Percentiles rank a stretch among this genome's conserved stretches.
Evolutionary conservation across 202 grass and related monocot species (phyloP).

Genomic region (Digitaria exilis): DNA sequence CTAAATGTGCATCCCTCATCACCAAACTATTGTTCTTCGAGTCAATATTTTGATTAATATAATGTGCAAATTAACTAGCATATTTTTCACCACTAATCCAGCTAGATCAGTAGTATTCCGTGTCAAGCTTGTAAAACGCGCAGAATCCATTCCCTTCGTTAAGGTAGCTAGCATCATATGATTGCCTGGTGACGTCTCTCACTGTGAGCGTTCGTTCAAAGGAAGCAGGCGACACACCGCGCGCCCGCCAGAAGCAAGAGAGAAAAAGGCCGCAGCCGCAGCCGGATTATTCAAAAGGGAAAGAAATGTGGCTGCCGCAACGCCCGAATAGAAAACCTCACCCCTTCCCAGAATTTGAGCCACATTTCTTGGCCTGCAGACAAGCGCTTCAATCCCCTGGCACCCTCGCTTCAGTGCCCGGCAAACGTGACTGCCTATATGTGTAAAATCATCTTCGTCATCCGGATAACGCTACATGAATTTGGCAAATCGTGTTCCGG

Average conservation of each 20-base stretch:
- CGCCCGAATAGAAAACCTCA: constrained; percentile 11
- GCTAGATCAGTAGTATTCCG: too few relatives aligned
- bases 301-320: not conserved
- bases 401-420: constrained; percentile 20
- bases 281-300: not conserved
- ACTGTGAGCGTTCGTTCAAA: not conserved
- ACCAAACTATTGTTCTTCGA: too few relatives aligned
- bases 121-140: not conserved
- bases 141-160: not conserved
- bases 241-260: not conserved
- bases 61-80: too few relatives aligned
- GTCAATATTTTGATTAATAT: too few relatives aligned
- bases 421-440: not conserved
- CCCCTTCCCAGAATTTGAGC: constrained; percentile 35
- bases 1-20: too few relatives aligned
- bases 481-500: not conserved
- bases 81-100: too few relatives aligned
- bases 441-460: not conserved
- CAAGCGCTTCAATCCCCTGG: constrained; percentile 33
- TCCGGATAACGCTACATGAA: not conserved
- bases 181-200: not conserved
- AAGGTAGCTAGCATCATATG: not conserved
- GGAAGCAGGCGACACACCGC: not conserved
- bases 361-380: constrained; percentile 28
- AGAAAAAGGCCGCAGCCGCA: not conserved